A percentile compares a stretch with the other conserved stretches of the same genome.
Conservation (phyloP, 495 filamentous ascomycete genomes). For the Chaetomium fimeti region DNA sequence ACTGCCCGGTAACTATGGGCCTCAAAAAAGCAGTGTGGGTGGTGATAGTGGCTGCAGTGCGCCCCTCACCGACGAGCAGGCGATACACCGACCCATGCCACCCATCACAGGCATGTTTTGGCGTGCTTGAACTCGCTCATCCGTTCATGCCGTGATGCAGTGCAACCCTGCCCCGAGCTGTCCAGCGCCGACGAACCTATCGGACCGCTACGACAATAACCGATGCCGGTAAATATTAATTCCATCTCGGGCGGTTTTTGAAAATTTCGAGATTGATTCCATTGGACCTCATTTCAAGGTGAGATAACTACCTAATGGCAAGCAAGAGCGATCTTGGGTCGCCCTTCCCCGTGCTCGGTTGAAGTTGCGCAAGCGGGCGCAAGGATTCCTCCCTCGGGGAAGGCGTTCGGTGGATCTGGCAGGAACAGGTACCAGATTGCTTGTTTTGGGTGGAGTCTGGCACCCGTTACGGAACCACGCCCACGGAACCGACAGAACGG, state of each 20-base stretch:
- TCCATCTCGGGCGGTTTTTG: no score
- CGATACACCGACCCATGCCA: background rate
- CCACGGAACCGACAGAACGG: slow-evolving; percentile 12
- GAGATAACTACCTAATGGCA: no score
- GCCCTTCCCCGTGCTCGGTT: background rate
- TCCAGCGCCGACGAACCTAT: background rate
- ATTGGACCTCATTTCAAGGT: no score
- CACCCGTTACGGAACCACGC: background rate
- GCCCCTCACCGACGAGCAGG: background rate
- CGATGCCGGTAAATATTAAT: no score
- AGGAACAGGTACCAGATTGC: no score
- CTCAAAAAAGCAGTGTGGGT: background rate
- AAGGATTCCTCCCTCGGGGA: background rate
- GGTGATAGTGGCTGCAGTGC: slow-evolving; percentile 15
- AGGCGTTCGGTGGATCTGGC: background rate
- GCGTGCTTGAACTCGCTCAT: background rate
- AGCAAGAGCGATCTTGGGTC: no score
- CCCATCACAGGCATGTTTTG: background rate
- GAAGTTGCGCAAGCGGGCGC: no score
- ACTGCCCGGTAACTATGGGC: no score
- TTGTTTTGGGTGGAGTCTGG: background rate
- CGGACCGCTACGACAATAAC: background rate
- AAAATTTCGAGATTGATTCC: no score
- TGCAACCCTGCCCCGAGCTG: slow-evolving; percentile 2
- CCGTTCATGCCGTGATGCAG: background rate